Evolutionary conservation across 2,329 filamentous ascomycete species (phyloP), one percentile per base, ranked within the genome.

Genomic region (Sclerotinia subarctica): DNA sequence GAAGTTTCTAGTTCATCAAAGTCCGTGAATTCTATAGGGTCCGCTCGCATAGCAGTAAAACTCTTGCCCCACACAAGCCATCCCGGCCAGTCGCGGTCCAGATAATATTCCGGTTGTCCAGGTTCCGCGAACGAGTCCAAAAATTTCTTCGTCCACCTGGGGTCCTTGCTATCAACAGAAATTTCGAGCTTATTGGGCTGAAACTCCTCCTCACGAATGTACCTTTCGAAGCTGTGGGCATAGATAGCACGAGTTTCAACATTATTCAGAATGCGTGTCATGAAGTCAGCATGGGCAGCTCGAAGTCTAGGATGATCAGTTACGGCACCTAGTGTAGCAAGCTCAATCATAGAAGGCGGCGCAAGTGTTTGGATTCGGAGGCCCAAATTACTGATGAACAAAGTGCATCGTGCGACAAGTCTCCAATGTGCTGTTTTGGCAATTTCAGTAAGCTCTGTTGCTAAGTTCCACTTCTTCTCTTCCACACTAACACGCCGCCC

Each of bases 51-150:
- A 0, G 90, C 95, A 19, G 88, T 89, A 82, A 98, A 94, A 44
- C 85, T 88, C 78, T 95, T 92, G 64, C 90, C 91, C 95, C 95
- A 99, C 0, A 96, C 93, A 24, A 99, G 84, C 96, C 96, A 99
- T 44, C 95, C 95, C 5, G 94, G 93, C 77, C 96, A 91, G 77
- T 98, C 94, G 66, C 88, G 86, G 76, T 99, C 95, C 57, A 98
- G 88, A 77, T 94, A 96, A 78, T 96, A 97, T 71, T 96, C 89
- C 0, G 92, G 89, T 44, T 88, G 74, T 17, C 81, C 89, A 7
- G 90, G 88, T 59, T 90, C 85, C 13, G 89, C 88, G 77, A 99
- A 99, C 29, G 87, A 85, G 1, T 88, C 84, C 0, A 99, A 82
- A 76, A 93, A 96, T 32, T 89, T 86, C 66, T 89, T 79, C 0